phyloP scores from a whole-genome alignment of 1,284 basidiomycete species.

The Golubevia pallescens region DNA sequence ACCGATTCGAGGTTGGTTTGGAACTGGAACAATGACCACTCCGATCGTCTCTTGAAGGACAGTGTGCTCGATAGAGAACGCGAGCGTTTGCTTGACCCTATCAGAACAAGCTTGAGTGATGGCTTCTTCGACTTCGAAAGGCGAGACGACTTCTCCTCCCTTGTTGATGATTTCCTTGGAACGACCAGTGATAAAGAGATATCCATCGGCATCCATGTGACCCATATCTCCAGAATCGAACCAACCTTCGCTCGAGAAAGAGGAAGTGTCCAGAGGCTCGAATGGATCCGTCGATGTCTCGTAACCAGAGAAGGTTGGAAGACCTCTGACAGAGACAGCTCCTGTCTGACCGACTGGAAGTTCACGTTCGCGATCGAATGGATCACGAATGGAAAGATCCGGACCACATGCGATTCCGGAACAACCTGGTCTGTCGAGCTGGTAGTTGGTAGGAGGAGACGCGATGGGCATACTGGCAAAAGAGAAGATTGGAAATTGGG shows the following conservation, averaged over 20 bases:
- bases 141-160: conserved; percentile 63
- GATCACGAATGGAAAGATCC: conserved; percentile 59
- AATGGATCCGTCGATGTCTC: conserved; percentile 45
- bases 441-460: conserved; percentile 59
- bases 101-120: conserved; percentile 59
- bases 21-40: conserved; percentile 60
- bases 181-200: conserved; percentile 63
- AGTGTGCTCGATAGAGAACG: conserved; percentile 62
- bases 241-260: conserved; percentile 61
- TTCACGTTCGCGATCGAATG: conserved; percentile 56
- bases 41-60: conserved; percentile 64
- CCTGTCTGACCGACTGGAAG: conserved; percentile 57
- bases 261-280: conserved; percentile 55
- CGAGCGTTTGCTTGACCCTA: conserved; percentile 61
- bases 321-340: conserved; percentile 55
- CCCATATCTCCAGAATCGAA: conserved; percentile 64
- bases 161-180: conserved; percentile 65
- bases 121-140: conserved; percentile 64
- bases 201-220: conserved; percentile 64
- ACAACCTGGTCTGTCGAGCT: conserved; percentile 61
- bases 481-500: background rate
- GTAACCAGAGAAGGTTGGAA: conserved; percentile 61
- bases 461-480: conserved; percentile 57
- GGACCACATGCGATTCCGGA: conserved; percentile 62
- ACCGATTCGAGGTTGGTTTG: conserved; percentile 61